These are phyloP conservation scores for Boletus pseudopeckii DNA, from an alignment of 768 basidiomycete genomes.

Conservation along the genomic window DNA sequence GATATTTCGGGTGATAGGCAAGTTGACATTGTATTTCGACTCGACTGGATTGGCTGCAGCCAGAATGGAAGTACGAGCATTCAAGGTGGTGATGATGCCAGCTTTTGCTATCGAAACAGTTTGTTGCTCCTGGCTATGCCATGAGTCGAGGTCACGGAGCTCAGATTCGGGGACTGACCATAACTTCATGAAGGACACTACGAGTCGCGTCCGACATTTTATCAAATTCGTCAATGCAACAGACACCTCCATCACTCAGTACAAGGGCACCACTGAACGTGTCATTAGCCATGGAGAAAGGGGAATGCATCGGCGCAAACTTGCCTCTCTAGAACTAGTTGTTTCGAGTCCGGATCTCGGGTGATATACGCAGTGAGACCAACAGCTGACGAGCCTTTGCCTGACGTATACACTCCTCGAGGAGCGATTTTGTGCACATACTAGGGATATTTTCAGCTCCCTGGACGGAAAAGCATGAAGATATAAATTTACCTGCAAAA, in stretches of 20 bases:
- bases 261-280: conserved; percentile 81
- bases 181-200: conserved; percentile 98
- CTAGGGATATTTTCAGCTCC: conserved; percentile 37
- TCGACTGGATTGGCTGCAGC: conserved; percentile 98
- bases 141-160: background rate
- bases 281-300: conserved; percentile 3
- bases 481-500: conserved; percentile 64
- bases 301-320: conserved; percentile 6
- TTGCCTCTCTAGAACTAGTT: conserved; percentile 93
- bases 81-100: conserved; percentile 97
- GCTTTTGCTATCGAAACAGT: conserved; percentile 99
- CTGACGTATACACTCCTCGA: conserved; percentile 94
- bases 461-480: background rate
- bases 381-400: conserved; percentile 97
- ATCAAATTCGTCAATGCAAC: conserved; percentile 99
- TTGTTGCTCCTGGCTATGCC: conserved; percentile 85
- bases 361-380: conserved; percentile 99
- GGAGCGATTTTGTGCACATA: conserved; percentile 99
- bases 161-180: conserved; percentile 50
- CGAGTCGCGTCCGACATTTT: conserved; percentile 99
- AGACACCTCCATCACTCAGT: conserved; percentile 93
- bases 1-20: conserved; percentile 93
- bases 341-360: conserved; percentile 96
- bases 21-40: conserved; percentile 88
- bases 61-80: conserved; percentile 96